phyloP scores from a whole-genome alignment of 148 eudicot genomes.

The Hydrangea macrophylla region DNA sequence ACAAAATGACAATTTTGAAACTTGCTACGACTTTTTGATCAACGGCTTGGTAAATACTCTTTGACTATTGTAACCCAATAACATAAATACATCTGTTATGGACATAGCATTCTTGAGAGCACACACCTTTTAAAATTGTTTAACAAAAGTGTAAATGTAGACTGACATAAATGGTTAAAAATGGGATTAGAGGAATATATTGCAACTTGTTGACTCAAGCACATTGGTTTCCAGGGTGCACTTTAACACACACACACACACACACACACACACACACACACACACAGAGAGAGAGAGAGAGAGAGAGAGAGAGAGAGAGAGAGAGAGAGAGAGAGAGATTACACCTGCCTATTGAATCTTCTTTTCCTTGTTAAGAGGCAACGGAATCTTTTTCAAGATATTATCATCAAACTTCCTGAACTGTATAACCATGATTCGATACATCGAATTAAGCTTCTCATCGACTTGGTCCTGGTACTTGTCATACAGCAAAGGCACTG shows the following conservation, averaged over 20 bases:
- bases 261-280: no score
- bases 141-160: no score
- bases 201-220: neutral
- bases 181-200: neutral
- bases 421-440: constrained; percentile 34
- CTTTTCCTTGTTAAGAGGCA: constrained; percentile 56
- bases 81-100: no score
- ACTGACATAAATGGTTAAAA: neutral
- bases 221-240: no score
- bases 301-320: neutral
- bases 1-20: no score
- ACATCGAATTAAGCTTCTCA: constrained; percentile 46
- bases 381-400: constrained; percentile 51
- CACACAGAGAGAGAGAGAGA: no score
- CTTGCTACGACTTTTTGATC: no score
- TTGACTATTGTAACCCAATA: no score
- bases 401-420: constrained; percentile 52
- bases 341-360: constrained; percentile 53
- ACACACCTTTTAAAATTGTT: no score
- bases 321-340: neutral
- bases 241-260: no score
- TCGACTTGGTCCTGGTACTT: constrained; percentile 74
- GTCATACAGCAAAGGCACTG: constrained; percentile 71
- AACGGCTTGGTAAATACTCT: no score
- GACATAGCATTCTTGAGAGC: no score